phyloP scores from a whole-genome alignment of 139 green algal species.

The Chlorella ohadii region DNA sequence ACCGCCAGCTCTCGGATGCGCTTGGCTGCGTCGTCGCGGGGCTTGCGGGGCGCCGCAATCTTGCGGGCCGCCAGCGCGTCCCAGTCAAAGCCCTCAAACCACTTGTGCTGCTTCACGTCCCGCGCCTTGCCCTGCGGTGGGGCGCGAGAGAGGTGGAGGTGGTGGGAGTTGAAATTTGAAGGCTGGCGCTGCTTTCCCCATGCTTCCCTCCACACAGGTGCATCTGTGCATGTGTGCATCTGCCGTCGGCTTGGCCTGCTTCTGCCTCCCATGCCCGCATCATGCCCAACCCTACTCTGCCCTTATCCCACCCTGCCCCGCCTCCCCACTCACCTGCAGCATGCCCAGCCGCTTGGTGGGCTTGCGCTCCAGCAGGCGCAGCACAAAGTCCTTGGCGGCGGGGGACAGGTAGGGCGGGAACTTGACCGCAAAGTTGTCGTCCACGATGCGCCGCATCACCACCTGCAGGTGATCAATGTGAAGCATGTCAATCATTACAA shows the following conservation, averaged over 20 bases:
- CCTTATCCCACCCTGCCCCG: too few relatives aligned
- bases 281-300: too few relatives aligned
- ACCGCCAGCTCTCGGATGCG: slow-evolving; percentile 80
- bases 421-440: slow-evolving; percentile 90
- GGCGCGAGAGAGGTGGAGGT: not conserved
- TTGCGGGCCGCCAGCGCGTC: slow-evolving; percentile 81
- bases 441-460: slow-evolving; percentile 96
- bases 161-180: not conserved
- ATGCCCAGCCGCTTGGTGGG: slow-evolving; percentile 90
- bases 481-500: too few relatives aligned
- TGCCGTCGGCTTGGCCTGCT: too few relatives aligned
- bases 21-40: slow-evolving; percentile 85
- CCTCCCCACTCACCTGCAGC: slow-evolving; percentile 63
- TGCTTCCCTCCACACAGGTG: too few relatives aligned
- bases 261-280: too few relatives aligned
- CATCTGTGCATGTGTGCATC: too few relatives aligned
- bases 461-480: too few relatives aligned
- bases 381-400: slow-evolving; percentile 38
- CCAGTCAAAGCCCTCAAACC: slow-evolving; percentile 95
- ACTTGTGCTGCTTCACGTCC: slow-evolving; percentile 94
- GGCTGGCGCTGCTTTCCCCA: too few relatives aligned
- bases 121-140: slow-evolving; percentile 38
- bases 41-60: slow-evolving; percentile 68
- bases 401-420: slow-evolving; percentile 95
- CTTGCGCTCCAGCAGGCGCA: slow-evolving; percentile 89